phyloP scores from a whole-genome alignment of 169 alveolate species.

The Cryptosporidium tyzzeri region DNA sequence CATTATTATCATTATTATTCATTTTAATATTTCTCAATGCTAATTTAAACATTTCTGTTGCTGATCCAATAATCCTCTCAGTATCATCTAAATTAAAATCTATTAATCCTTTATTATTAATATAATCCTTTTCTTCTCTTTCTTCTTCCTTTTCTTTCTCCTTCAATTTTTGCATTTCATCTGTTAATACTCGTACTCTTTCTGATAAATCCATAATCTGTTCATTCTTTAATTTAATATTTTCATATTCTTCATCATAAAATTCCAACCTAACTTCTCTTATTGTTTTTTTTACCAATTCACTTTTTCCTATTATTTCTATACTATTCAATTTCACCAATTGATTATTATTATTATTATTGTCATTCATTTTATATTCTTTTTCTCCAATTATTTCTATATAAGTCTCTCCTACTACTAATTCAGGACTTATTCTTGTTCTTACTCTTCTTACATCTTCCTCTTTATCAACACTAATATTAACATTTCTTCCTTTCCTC shows the following conservation, averaged over 20 bases:
- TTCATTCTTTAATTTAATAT: slow-evolving; percentile 16
- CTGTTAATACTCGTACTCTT: slow-evolving; percentile 18
- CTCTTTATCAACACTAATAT: not conserved
- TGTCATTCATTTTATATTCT: too few species aligned
- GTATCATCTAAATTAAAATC: slow-evolving; percentile 21
- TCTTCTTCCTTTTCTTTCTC: slow-evolving; percentile 17
- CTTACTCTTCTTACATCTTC: not conserved
- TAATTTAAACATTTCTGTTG: slow-evolving; percentile 59
- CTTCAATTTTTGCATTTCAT: slow-evolving; percentile 35
- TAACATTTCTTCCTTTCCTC: not conserved
- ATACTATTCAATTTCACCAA: slow-evolving; percentile 3
- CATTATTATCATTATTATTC: not conserved
- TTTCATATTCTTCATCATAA: slow-evolving; percentile 20
- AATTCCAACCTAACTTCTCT: slow-evolving; percentile 10
- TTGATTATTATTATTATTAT: not conserved
- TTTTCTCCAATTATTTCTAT: slow-evolving; percentile 5
- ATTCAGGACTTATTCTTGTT: not conserved
- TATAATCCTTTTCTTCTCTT: not conserved
- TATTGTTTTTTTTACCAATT: not conserved
- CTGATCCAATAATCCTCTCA: slow-evolving; percentile 43
- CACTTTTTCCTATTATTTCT: not conserved
- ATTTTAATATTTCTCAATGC: slow-evolving; percentile 38
- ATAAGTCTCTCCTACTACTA: not conserved
- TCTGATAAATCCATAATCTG: slow-evolving; percentile 54
- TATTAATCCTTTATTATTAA: not conserved